Evolutionary conservation across 179 eudicot genomes (phyloP), one percentile per base, ranked within the genome.

Genomic region (Beta macrorhiza): DNA sequence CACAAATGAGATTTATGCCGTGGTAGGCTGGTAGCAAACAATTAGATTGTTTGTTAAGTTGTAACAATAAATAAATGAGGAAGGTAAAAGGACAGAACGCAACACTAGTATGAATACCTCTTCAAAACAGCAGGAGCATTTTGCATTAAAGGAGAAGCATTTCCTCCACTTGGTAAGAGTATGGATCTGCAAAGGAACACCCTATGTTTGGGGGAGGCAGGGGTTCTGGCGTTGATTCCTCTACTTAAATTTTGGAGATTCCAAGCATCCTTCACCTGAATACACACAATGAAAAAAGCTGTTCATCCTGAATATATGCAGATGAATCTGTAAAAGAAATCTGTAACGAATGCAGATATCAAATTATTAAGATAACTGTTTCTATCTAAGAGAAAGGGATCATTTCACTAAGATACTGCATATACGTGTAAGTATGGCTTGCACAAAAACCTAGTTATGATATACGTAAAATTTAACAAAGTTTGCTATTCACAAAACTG

Each of bases 231-330:
- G 52, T 78, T 32, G n/a, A 64, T 71, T 70, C 53, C 53, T 82
- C 78, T 71, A 75, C 80, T 87, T 44, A 87, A 78, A 49, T 79
- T 81, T 80, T 82, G 84, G 56, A 83, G 77, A 81, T 88, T 87
- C 89, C 91, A 88, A 77, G 86, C 82, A 90, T 89, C 89, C 68
- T 88, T 89, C 61, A 74, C 79, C 98, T 88, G 89, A 82, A 80
- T 20, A 85, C 76, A 74, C 76, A 71, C 29, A 79, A 83, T 59
- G 72, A 83, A 37, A 14, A 77, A 81, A 61, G 57, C 55, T 57
- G 45, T 53, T 22, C 71, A 70, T 15, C 51, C 45, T 72, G 15
- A 75, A 61, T 20, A 61, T 20, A 13, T n/a, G 58, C 73, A 25
- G 16, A 29, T 49, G 74, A 11, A 63, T 37, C 14, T 16, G 4